Percentiles rank a stretch among this genome's conserved stretches.
These are phyloP conservation scores for Aspergillus latus DNA, from an alignment of 2,329 filamentous ascomycete species.

Conservation along the genomic window DNA sequence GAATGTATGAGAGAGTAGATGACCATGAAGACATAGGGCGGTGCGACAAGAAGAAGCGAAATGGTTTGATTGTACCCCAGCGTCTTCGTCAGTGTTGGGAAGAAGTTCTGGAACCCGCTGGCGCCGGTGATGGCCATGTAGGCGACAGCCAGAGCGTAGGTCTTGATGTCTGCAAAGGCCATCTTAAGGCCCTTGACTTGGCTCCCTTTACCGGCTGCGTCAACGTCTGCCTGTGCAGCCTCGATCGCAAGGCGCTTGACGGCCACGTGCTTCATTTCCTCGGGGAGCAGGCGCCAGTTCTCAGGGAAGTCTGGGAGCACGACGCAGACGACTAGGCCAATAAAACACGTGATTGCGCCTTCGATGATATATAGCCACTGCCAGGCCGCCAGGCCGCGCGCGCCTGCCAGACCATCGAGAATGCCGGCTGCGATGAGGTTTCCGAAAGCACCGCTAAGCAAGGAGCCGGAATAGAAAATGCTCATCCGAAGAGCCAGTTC, in stretches of 20 bases:
- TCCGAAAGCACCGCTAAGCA: constrained; percentile 54
- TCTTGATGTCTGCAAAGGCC: constrained; percentile 53
- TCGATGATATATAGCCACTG: constrained; percentile 45
- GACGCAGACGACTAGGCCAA: constrained; percentile 35
- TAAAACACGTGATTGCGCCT: constrained; percentile 35
- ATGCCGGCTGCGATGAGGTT: constrained; percentile 56
- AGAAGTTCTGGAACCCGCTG: constrained; percentile 58
- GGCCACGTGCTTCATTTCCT: constrained; percentile 50
- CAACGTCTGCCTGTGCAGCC: constrained; percentile 51
- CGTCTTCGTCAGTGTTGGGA: constrained; percentile 52
- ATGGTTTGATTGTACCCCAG: constrained; percentile 47
- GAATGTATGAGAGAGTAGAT: constrained; percentile 49
- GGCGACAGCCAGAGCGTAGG: constrained; percentile 46
- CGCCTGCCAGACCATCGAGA: constrained; percentile 39
- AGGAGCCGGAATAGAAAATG: constrained; percentile 54
- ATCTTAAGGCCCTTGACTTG: constrained; percentile 53
- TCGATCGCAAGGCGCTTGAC: constrained; percentile 53
- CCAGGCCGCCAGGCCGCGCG: constrained; percentile 40
- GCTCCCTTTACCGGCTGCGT: constrained; percentile 49
- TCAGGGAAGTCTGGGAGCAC: constrained; percentile 46
- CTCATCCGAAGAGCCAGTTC: constrained; percentile 53
- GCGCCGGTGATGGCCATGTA: constrained; percentile 53
- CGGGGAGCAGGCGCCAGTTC: constrained; percentile 45
- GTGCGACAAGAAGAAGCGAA: constrained; percentile 53
- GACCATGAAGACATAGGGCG: constrained; percentile 57